Evolutionary conservation across 805 yeast genomes (phyloP), one percentile per base, ranked within the genome.

Genomic region (Candida ortonii): DNA sequence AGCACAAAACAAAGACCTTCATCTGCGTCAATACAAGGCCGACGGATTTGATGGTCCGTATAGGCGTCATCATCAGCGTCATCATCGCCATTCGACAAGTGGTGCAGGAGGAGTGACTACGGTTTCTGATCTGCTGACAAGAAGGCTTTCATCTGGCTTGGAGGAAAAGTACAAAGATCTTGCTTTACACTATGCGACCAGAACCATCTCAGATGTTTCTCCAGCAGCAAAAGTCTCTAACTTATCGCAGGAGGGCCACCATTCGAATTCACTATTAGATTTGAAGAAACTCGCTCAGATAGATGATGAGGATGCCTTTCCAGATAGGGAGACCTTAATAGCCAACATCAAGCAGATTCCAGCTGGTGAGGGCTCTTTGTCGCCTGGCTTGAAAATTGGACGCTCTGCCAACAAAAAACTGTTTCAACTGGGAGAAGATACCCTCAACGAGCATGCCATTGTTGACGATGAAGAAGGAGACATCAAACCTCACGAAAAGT

Each of bases 291-390:
- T 50, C 28, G 47, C 39, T 8, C 35, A 40, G 15, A 33, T 33
- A 7, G 47, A 36, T 7, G 43, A 24, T 11, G 30, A 30, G 5
- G 34, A 33, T 10, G 39, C 24, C 7, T 56, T 53, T 24, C 58
- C 61, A 1, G 55, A 48, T 19, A 38, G 60, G 27, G 53, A 56
- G 32, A 41, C 55, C 2, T 38, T 56, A 11, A 52, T 56, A 20
- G 40, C 53, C 6, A 42, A 74, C 71, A 73, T 49, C 71, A 69
- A 38, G 69, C 68, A 17, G 55, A 54, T 25, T 28, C 36, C 32
- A 6, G n/a, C n/a, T n/a, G n/a, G n/a, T n/a, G n/a, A n/a, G n/a
- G n/a, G n/a, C n/a, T n/a, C n/a, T n/a, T n/a, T n/a, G n/a, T n/a
- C 17, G 25, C 5, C 17, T 35, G 15, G 31, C 39, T 6, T 6